Evolutionary conservation across 805 yeast genomes (phyloP), one percentile per base, ranked within the genome.

Genomic region (Nakazawaea siamensis): DNA sequence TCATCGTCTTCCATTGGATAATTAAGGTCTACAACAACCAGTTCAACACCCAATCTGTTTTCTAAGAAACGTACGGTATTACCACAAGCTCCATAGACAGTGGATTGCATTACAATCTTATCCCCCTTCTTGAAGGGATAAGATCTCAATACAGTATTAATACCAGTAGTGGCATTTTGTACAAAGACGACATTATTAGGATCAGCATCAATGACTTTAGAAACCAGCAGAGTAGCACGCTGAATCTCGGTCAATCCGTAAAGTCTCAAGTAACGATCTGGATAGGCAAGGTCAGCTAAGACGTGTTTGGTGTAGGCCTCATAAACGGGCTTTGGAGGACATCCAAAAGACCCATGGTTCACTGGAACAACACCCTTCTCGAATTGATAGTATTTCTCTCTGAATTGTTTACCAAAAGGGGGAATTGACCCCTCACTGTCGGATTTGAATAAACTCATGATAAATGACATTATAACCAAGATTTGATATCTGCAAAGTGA

Each of bases 271-370:
- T 57, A 75, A 24, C 49, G 43, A 46, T 79, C 85, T 0, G 85
- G 77, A 41, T 57, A 64, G 4, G 41, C 36, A 18, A 52, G 48
- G 27, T 59, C 60, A 28, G 51, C 41, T 21, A 55, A 40, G 18
- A 54, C 34, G 14, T 45, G 46, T 31, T 53, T 43, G 23, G 53
- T 40, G 40, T 55, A 66, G 11, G 53, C 56, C 1, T 66, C 65
- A 17, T 60, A 43, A 1, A 78, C 73, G 4, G 63, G 55, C 7
- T 49, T 55, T 0, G 86, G 81, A 3, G 69, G 59, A 1, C 67
- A 55, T 1, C 86, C 87, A 47, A 54, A 80, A 1, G 82, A 69
- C 6, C 86, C 86, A 48, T 78, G 78, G 52, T 80, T 80, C 29
- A 77, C 66, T 12, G 72, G 70, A 4, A 51, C 50, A 7, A 62